phyloP scores from a whole-genome alignment of 805 yeast genomes.

The Geotrichum ghanense region DNA sequence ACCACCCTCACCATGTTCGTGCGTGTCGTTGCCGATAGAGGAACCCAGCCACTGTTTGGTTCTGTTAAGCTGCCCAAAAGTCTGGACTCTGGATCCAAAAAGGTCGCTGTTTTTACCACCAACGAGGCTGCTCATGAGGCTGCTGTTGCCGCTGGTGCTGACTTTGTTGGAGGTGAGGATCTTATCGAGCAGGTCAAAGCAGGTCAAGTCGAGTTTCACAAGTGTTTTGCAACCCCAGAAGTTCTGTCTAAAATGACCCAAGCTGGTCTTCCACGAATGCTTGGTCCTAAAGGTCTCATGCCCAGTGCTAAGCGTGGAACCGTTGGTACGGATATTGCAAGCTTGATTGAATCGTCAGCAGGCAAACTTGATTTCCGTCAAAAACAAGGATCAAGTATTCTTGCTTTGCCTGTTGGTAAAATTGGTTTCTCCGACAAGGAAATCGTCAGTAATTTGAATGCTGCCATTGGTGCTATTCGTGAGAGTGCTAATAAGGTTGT shows the following conservation, averaged over 20 bases:
- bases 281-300: slow-evolving; percentile 86
- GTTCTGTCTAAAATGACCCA: slow-evolving; percentile 48
- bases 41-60: slow-evolving; percentile 67
- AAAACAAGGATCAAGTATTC: slow-evolving; percentile 32
- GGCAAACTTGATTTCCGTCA: slow-evolving; percentile 77
- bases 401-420: slow-evolving; percentile 61
- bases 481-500: slow-evolving; percentile 43
- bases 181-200: slow-evolving; percentile 49
- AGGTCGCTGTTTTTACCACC: slow-evolving; percentile 57
- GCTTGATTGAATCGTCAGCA: slow-evolving; percentile 40
- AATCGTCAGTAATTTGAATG: slow-evolving; percentile 55
- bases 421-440: slow-evolving; percentile 56
- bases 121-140: slow-evolving; percentile 39
- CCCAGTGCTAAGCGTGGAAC: slow-evolving; percentile 83
- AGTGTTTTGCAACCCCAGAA: slow-evolving; percentile 79
- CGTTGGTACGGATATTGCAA: slow-evolving; percentile 53
- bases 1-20: slow-evolving; percentile 61
- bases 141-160: slow-evolving; percentile 50
- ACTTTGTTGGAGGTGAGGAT: slow-evolving; percentile 60
- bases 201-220: slow-evolving; percentile 49
- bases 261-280: slow-evolving; percentile 47
- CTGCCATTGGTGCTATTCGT: slow-evolving; percentile 52
- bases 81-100: slow-evolving; percentile 40
- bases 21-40: slow-evolving; percentile 58
- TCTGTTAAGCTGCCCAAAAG: slow-evolving; percentile 63